phyloP scores from a whole-genome alignment of 2,329 filamentous ascomycete species.

The Fusarium protoensiforme region DNA sequence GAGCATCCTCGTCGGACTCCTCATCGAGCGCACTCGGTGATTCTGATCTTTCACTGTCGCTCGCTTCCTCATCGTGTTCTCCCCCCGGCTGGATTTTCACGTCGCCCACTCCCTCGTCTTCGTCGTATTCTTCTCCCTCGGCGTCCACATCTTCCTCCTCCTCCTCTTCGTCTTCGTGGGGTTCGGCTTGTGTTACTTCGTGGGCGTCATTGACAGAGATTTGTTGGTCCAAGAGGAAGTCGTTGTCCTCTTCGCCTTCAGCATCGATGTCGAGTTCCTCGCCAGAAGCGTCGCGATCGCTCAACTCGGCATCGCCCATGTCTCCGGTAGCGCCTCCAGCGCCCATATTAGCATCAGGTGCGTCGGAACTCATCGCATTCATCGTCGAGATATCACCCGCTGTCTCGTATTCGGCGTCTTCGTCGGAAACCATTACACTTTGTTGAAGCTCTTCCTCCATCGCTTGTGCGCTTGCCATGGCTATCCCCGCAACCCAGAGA shows the following conservation, averaged over 20 bases:
- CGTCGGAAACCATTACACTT: constrained; percentile 63
- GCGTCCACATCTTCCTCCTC: constrained; percentile 47
- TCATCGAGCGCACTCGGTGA: constrained; percentile 63
- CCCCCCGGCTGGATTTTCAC: constrained; percentile 66
- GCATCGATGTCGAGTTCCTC: constrained; percentile 56
- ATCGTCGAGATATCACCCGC: constrained; percentile 43
- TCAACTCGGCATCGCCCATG: constrained; percentile 50
- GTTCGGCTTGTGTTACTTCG: constrained; percentile 44
- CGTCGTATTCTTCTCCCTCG: constrained; percentile 51
- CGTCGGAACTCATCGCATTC: constrained; percentile 31
- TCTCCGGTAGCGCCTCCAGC: constrained; percentile 28
- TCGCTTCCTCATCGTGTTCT: constrained; percentile 61
- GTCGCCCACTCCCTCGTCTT: constrained; percentile 66
- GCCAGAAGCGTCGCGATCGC: constrained; percentile 54
- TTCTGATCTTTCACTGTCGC: constrained; percentile 59
- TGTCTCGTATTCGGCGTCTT: constrained; percentile 58
- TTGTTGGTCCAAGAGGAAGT: constrained; percentile 42
- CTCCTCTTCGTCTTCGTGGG: constrained; percentile 46
- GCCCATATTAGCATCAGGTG: background rate
- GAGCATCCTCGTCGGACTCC: constrained; percentile 57
- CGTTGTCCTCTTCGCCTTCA: constrained; percentile 56
- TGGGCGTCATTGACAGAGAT: constrained; percentile 41
- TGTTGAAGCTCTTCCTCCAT: constrained; percentile 70
- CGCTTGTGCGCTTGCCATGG: constrained; percentile 63
- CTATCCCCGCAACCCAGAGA: constrained; percentile 43